Percentiles rank a stretch among this genome's conserved stretches.
Evolutionary conservation across 2,329 filamentous ascomycete genomes (phyloP).

Genomic region (Fusarium stilboides): DNA sequence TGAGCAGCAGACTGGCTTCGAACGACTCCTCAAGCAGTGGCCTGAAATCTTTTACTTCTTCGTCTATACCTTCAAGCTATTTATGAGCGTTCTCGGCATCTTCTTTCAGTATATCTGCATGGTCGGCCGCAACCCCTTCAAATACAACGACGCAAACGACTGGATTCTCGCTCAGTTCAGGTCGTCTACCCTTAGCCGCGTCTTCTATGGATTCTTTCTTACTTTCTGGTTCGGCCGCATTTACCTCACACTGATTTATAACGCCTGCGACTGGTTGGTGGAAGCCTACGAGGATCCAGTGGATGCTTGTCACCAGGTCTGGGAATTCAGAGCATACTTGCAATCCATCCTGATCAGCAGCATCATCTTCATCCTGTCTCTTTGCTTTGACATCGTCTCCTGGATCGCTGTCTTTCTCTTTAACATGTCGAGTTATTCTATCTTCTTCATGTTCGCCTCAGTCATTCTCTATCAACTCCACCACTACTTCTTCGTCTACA

Average conservation of each 20-base stretch:
- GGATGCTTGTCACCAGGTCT: constrained; percentile 6
- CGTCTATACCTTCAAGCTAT: constrained; percentile 8
- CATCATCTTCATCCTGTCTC: constrained; percentile 1
- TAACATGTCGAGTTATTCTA: constrained; percentile 16
- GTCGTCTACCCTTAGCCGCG: constrained; percentile 8
- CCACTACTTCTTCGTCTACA: constrained; percentile 17
- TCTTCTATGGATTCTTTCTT: constrained; percentile 28
- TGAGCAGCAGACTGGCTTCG: constrained; percentile 9
- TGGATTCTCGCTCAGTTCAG: constrained; percentile 31
- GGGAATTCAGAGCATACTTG: background rate
- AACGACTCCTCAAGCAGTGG: constrained; percentile 17
- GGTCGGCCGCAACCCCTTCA: constrained; percentile 12
- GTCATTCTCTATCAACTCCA: constrained; percentile 21
- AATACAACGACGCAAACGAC: constrained; percentile 15
- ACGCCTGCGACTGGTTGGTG: constrained; percentile 5
- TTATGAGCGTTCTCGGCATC: constrained; percentile 19
- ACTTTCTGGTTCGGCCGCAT: constrained; percentile 31
- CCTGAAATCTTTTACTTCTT: constrained; percentile 8
- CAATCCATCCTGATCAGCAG: constrained; percentile 3
- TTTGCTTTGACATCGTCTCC: background rate
- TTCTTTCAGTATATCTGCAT: constrained; percentile 25
- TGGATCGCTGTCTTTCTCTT: background rate
- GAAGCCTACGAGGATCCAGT: constrained; percentile 9
- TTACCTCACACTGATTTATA: background rate
- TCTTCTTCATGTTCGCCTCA: constrained; percentile 2